Evolutionary conservation across 305 asterid species (phyloP), one percentile per base, ranked within the genome.

Genomic region (Fraxinus ornus): DNA sequence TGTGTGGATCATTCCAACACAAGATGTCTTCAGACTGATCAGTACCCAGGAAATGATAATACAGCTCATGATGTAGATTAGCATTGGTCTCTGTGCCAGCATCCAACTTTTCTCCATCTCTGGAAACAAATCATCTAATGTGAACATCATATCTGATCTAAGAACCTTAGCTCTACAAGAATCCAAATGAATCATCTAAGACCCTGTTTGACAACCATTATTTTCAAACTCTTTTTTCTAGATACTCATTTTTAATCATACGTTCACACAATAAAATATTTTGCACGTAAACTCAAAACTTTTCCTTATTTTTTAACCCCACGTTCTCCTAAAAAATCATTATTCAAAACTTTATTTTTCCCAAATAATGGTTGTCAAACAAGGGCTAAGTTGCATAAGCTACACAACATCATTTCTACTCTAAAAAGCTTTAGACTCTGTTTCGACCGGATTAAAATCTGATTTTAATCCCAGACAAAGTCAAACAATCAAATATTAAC

Each of bases 11-110:
- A 76, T 88, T 89, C 97, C 97, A 97, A 84, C 96, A 91, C 83
- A 93, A 89, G 84, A 93, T 88, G 89, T 97, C 98, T 83, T 97
- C 96, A 77, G 97, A 92, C 85, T 97, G 99, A 87, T 93, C 91
- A 1, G 92, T 90, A n/a, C 98, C 98, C 89, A 97, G 81, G 64
- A 92, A 89, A 87, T 97, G 99, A 87, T 94, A 97, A 87, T 97
- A 97, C 32, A 94, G 36, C 82, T 93, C 95, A 83, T 94, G 98
- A 86, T 93, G 88, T 35, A 94, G 89, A 83, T 94, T 97, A 30
- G 92, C 89, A 83, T 88, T 79, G 74, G 97, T 93, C 92, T 97
- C 99, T 15, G 97, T 94, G 62, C 98, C 98, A 10, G 92, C 96
- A 82, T 97, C 98, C 89, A 93, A 83, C 82, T 88, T 90, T 68